phyloP scores from a whole-genome alignment of 371 early-diverging fungal species.

The Mucor irregularis region DNA sequence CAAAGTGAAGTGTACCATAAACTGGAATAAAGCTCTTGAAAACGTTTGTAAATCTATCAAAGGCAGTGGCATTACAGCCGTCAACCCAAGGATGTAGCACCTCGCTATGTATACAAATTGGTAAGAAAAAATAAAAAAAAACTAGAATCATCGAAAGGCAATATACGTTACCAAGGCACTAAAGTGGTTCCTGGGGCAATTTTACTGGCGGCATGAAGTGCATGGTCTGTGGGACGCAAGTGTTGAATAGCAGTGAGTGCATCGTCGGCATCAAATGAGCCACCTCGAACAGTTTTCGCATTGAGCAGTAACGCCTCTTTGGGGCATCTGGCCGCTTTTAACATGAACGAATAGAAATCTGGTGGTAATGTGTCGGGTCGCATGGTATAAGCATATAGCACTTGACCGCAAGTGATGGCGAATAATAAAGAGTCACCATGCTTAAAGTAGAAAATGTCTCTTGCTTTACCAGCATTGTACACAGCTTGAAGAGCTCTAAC shows the following conservation, averaged over 20 bases:
- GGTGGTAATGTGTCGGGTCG: constrained; percentile 64
- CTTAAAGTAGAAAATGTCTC: constrained; percentile 63
- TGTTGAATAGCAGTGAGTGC: constrained; percentile 42
- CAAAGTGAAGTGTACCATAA: constrained; percentile 73
- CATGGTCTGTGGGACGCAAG: constrained; percentile 46
- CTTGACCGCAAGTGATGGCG: constrained; percentile 58
- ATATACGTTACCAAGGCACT: constrained; percentile 36
- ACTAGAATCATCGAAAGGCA: neutral
- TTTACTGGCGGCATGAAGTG: constrained; percentile 34
- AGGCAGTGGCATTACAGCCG: constrained; percentile 47
- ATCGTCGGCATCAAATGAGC: constrained; percentile 45
- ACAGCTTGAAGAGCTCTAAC: constrained; percentile 57
- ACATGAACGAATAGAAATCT: constrained; percentile 68
- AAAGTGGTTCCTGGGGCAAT: constrained; percentile 25
- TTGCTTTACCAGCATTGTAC: constrained; percentile 62
- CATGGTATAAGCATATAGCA: constrained; percentile 71
- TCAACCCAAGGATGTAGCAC: constrained; percentile 64
- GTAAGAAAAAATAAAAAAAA: constrained; percentile 3
- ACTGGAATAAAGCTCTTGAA: constrained; percentile 63
- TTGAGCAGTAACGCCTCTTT: constrained; percentile 52
- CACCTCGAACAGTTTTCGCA: constrained; percentile 49
- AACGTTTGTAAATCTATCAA: constrained; percentile 56
- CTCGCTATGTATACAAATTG: constrained; percentile 43
- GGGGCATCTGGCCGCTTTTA: constrained; percentile 66
- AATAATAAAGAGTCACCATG: constrained; percentile 68